These are phyloP conservation scores for Phaseolus lunatus DNA, from an alignment of 306 rosid genomes.

Conservation along the genomic window DNA sequence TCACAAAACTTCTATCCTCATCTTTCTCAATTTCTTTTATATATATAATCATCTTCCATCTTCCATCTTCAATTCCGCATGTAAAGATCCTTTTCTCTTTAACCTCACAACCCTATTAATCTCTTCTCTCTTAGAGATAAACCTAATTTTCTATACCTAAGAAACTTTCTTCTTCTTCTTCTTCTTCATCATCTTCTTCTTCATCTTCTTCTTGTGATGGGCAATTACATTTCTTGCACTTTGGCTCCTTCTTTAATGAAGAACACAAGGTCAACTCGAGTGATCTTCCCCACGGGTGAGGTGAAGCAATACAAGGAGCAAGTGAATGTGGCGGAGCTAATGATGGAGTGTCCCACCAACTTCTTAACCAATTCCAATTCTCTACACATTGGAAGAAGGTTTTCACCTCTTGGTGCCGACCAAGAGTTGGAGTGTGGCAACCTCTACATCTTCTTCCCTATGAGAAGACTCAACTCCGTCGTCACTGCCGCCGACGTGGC, in stretches of 20 bases:
- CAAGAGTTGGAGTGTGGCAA: conserved; percentile 69
- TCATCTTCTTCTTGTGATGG: conserved; percentile 55
- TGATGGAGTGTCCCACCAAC: conserved; percentile 64
- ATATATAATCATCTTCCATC: neutral
- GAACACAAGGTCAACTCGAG: conserved; percentile 58
- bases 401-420: conserved; percentile 73
- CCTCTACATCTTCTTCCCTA: conserved; percentile 68
- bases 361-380: conserved; percentile 63
- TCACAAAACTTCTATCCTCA: neutral
- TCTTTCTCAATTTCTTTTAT: neutral
- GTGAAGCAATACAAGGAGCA: conserved; percentile 55
- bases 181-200: too few relatives aligned
- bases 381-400: conserved; percentile 62
- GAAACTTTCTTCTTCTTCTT: too few relatives aligned
- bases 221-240: conserved; percentile 73
- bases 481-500: conserved; percentile 68
- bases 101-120: neutral
- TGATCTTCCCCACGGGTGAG: conserved; percentile 67
- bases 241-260: conserved; percentile 60
- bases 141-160: too few relatives aligned
- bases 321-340: conserved; percentile 75
- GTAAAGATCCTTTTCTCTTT: neutral
- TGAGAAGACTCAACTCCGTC: conserved; percentile 58
- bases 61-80: neutral
- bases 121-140: neutral